A percentile compares a stretch with the other conserved stretches of the same genome.
phyloP scores from a whole-genome alignment of 2,329 filamentous ascomycete species.

The Myriosclerotinia curreyana region DNA sequence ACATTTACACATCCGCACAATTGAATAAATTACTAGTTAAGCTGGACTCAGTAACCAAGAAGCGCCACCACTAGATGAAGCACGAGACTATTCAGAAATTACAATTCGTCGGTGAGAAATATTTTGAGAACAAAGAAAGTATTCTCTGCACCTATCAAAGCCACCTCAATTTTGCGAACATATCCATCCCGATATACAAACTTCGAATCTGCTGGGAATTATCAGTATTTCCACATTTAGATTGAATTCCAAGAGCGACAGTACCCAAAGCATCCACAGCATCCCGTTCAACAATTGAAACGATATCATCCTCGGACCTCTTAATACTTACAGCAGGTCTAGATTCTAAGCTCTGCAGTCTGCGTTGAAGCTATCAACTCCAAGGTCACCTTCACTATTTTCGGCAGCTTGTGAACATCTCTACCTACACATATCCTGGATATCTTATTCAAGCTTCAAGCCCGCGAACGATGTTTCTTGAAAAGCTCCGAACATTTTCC shows the following conservation, averaged over 20 bases:
- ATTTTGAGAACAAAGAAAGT: slow-evolving; percentile 12
- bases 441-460: not conserved
- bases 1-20: slow-evolving; percentile 2
- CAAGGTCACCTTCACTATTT: not conserved
- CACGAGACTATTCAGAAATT: slow-evolving; percentile 8
- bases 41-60: not conserved
- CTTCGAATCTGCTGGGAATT: not conserved
- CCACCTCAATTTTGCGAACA: not conserved
- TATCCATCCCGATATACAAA: not conserved
- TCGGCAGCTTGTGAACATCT: too few species aligned
- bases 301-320: not conserved
- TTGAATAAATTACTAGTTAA: not conserved
- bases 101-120: not conserved
- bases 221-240: not conserved
- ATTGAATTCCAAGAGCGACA: slow-evolving; percentile 7
- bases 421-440: not conserved
- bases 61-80: slow-evolving; percentile 4
- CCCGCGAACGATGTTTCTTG: slow-evolving; percentile 2
- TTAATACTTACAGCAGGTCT: not conserved
- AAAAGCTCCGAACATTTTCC: slow-evolving; percentile 19
- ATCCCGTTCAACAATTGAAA: not conserved
- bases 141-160: not conserved
- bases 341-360: not conserved
- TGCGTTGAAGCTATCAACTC: not conserved
- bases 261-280: slow-evolving; percentile 1